Base-by-base conservation (phyloP, 352 stramenopile species). In the Thraustochytrium striatum region DNA sequence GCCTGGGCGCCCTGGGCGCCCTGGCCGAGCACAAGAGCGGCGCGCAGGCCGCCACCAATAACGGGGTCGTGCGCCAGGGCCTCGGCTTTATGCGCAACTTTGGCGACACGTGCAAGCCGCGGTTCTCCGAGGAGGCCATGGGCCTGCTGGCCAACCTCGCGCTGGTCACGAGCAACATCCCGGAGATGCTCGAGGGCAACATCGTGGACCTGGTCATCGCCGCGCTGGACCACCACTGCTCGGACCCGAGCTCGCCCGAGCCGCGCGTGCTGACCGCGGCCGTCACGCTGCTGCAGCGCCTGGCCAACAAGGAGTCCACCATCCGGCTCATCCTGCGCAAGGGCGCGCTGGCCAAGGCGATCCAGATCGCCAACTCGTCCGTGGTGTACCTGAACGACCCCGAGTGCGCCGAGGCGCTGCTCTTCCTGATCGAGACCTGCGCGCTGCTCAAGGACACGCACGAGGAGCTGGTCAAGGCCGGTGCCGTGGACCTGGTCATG, bases 401-500 rank as follows among this genome's bases (percentile, higher is more conserved):
- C 30, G 72, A 84, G 38, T 58, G 39, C 75, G 80, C 80, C 58
- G 36, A 61, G 32, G 57, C 59, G 28, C 16, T 81, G 7, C 30
- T 83, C 25, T 52, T 43, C 33, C 38, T 83, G 19, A 59, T 83
- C 58, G 57, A 68, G 28, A 81, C 82, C 8, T 72, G 47, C 47
- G 52, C 68, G 47, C 69, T 53, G 36, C 5, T 72, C 39, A 21
- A n/a, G 16, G 75, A 84, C 8, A 52, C 44, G 38, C 35, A 59
- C 30, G 59, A 80, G n/a, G 32, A 55, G 57, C 58, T 83, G 16
- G 75, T n/a, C 32, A 73, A 78, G 39, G 41, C 38, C 16, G 79
- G 79, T 9, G 72, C 78, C n/a, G 28, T 52, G 25, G 79, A 81
- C 19, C 33, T 83, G 5, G 70, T 83, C 72, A 83, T 83, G 78